Conservation (phyloP, 305 asterid genomes). For the Solanum aculeatissimum region DNA sequence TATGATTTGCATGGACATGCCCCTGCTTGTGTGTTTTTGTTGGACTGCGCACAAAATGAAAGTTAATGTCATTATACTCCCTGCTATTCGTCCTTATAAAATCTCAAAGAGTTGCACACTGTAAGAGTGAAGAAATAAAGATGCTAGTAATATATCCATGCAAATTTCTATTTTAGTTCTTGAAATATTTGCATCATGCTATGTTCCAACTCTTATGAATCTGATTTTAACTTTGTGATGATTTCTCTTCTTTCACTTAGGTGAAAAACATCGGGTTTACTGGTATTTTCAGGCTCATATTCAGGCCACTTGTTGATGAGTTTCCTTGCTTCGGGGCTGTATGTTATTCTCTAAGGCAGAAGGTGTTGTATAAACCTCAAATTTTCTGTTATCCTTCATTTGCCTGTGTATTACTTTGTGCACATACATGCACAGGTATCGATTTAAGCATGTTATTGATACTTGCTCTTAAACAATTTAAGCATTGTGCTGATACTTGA, state of each 20-base stretch:
- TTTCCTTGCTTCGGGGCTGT: constrained; percentile 88
- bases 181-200: not conserved
- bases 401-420: not conserved
- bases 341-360: constrained; percentile 59
- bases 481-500: not conserved
- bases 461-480: not conserved
- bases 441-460: not conserved
- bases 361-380: constrained; percentile 23
- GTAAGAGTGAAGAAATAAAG: not conserved
- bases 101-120: not conserved
- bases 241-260: constrained; percentile 13
- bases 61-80: not conserved
- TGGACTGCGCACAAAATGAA: not conserved
- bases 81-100: not conserved
- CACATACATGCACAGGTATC: not conserved
- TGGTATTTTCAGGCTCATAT: constrained; percentile 72
- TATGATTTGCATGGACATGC: not conserved
- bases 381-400: not conserved
- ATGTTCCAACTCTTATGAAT: not conserved
- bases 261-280: constrained; percentile 72
- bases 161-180: not conserved
- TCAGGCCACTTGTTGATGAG: constrained; percentile 73
- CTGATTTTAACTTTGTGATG: not conserved
- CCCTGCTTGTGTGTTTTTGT: not conserved
- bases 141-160: not conserved